Percentiles rank a stretch among this genome's conserved stretches.
These are phyloP conservation scores for Starmerella ratchasimensis DNA, from an alignment of 805 yeast species.

Conservation along the genomic window DNA sequence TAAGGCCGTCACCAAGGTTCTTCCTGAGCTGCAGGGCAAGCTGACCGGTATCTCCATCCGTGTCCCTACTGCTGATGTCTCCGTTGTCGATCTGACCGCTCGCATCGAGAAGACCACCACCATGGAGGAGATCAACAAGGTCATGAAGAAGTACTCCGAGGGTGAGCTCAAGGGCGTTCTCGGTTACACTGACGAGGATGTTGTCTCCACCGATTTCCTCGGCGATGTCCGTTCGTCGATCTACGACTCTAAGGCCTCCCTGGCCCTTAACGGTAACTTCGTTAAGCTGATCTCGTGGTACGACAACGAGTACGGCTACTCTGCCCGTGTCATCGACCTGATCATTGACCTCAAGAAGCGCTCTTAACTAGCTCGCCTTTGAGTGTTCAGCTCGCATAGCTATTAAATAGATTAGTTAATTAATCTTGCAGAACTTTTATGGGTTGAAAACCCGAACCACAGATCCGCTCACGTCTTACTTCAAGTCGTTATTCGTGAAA, in stretches of 20 bases:
- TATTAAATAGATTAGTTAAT: background rate
- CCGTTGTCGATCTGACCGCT: constrained; percentile 85
- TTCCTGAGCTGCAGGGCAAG: constrained; percentile 81
- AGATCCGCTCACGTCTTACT: too few species aligned
- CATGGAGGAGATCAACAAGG: constrained; percentile 70
- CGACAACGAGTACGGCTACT: constrained; percentile 93
- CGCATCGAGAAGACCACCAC: constrained; percentile 63
- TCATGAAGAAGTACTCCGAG: constrained; percentile 63
- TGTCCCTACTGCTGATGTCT: constrained; percentile 87
- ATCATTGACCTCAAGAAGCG: constrained; percentile 64
- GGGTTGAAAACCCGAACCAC: too few species aligned
- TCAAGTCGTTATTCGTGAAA: too few species aligned
- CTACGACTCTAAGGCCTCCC: constrained; percentile 87
- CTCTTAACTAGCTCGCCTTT: constrained; percentile 17
- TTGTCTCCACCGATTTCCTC: constrained; percentile 81
- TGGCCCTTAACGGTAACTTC: constrained; percentile 71
- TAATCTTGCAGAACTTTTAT: background rate
- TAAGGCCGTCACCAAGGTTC: constrained; percentile 92
- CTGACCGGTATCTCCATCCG: constrained; percentile 89
- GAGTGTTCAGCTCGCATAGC: background rate
- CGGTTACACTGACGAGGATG: constrained; percentile 86
- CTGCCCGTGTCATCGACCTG: constrained; percentile 89
- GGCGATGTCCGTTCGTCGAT: constrained; percentile 74
- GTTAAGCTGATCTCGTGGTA: constrained; percentile 90
- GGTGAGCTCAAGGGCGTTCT: constrained; percentile 66